phyloP scores from a whole-genome alignment of 805 yeast genomes.

The Kockiozyma suomiensis region DNA sequence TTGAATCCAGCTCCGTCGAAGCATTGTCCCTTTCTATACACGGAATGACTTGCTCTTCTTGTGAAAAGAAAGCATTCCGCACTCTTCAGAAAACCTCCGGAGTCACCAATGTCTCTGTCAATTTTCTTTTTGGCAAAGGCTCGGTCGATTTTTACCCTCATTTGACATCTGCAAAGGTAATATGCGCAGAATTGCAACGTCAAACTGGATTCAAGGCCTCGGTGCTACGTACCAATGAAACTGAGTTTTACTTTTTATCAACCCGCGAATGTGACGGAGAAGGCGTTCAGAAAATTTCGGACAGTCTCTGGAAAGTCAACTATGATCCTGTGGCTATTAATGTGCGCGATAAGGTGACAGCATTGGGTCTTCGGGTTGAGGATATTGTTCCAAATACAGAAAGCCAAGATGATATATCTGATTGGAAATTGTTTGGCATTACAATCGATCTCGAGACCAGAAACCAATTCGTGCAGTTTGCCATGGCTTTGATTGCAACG shows the following conservation, averaged over 20 bases:
- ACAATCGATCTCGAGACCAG: not conserved
- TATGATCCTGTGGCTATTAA: slow-evolving; percentile 1
- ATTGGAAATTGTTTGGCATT: not conserved
- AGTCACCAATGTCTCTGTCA: slow-evolving; percentile 11
- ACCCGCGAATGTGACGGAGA: not conserved
- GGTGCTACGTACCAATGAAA: slow-evolving; percentile 7
- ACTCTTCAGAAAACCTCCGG: slow-evolving; percentile 8
- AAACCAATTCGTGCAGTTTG: not conserved
- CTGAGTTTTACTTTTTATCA: slow-evolving; percentile 10
- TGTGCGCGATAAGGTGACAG: slow-evolving; percentile 11
- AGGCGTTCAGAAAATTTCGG: not conserved
- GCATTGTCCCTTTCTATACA: slow-evolving; percentile 15
- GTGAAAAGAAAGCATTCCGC: slow-evolving; percentile 16
- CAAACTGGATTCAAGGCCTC: slow-evolving; percentile 21
- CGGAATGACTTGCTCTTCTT: slow-evolving; percentile 29
- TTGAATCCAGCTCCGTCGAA: slow-evolving; percentile 6
- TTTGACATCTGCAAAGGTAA: slow-evolving; percentile 1
- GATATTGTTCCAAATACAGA: slow-evolving; percentile 12
- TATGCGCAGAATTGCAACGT: slow-evolving; percentile 18
- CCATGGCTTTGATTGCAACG: slow-evolving; percentile 5
- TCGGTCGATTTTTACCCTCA: slow-evolving; percentile 12
- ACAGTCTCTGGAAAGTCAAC: slow-evolving; percentile 2
- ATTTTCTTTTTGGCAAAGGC: slow-evolving; percentile 11
- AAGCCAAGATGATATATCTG: not conserved
- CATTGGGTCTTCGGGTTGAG: slow-evolving; percentile 7